Evolutionary conservation across 2,329 filamentous ascomycete species (phyloP), one percentile per base, ranked within the genome.

Genomic region (Colletotrichum tropicale): DNA sequence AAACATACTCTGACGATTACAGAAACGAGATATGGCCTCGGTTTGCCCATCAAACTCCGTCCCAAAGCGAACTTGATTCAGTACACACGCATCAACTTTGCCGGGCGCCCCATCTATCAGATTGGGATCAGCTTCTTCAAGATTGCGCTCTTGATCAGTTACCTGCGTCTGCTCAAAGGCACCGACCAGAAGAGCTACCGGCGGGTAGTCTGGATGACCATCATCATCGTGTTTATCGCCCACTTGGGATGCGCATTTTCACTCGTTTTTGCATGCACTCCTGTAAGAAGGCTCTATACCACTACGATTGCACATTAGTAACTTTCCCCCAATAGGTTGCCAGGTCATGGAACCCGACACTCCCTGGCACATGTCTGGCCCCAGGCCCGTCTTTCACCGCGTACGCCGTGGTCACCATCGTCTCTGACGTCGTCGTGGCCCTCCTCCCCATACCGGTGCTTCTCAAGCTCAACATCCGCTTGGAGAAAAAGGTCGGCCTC

Each of bases 101-200:
- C 87, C 7, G 89, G 89, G 3, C 85, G 89, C 4, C 89, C 89
- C 0, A 86, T 91, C 60, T 91, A 91, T 75, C 88, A 90, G 76
- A 66, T 89, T 9, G 89, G 89, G 48, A 89, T 91, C 80, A 88
- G 87, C 75, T 89, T 89, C 73, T 91, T 91, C 85, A 91, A 91
- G 79, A 86, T 90, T 32, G 88, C 89, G 0, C 82, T 91, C 3
- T 83, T 89, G 72, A 86, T 90, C 78, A 89, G 87, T 76, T 91
- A 90, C 77, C 81, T 90, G 21, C 86, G 88, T 8, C 84, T 91
- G 3, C 83, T 91, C 38, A 85, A 86, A 56, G 86, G 87, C 2
- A 90, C 88, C 1, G 85, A 86, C 30, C 87, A 88, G 67, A 82
- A 78, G 26, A 60, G 77, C 0, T 91, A 90, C 66, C 84, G 87